Conservation (phyloP, 1,284 basidiomycete genomes). For the Ceratobasidium sp. region DNA sequence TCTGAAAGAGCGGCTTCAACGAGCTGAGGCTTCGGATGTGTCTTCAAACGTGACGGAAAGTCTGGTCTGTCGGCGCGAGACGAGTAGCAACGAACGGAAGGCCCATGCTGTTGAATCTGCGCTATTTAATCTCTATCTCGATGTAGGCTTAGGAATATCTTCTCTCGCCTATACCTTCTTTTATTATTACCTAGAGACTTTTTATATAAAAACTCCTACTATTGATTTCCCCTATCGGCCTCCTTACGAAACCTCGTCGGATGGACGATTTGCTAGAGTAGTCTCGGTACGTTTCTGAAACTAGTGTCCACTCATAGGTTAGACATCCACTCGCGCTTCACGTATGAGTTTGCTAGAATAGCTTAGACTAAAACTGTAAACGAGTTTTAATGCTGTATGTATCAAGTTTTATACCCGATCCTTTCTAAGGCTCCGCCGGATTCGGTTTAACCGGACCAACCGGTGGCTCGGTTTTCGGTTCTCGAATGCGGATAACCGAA, state of each 20-base stretch:
- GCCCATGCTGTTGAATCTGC: neutral
- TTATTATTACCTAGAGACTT: neutral
- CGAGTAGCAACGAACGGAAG: neutral
- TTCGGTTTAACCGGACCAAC: constrained; percentile 14
- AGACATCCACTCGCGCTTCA: too few species aligned
- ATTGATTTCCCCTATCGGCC: neutral
- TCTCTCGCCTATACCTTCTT: neutral
- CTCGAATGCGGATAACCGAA: constrained; percentile 15
- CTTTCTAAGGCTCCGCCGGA: constrained; percentile 12
- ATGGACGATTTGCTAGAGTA: too few species aligned
- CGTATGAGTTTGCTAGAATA: too few species aligned
- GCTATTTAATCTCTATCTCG: neutral
- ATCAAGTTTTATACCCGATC: too few species aligned
- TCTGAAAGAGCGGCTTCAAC: neutral
- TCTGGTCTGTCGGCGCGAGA: neutral
- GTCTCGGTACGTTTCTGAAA: too few species aligned
- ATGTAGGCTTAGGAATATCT: neutral
- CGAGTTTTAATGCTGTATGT: too few species aligned
- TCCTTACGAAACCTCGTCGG: constrained; percentile 10
- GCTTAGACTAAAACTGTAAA: too few species aligned
- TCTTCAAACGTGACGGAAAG: constrained; percentile 15
- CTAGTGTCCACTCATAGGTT: too few species aligned
- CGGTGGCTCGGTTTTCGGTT: constrained; percentile 9
- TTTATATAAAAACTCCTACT: neutral
- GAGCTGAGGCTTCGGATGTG: constrained; percentile 25